Base-by-base conservation (phyloP, 352 stramenopile genomes). In the Phytophthora lateralis region DNA sequence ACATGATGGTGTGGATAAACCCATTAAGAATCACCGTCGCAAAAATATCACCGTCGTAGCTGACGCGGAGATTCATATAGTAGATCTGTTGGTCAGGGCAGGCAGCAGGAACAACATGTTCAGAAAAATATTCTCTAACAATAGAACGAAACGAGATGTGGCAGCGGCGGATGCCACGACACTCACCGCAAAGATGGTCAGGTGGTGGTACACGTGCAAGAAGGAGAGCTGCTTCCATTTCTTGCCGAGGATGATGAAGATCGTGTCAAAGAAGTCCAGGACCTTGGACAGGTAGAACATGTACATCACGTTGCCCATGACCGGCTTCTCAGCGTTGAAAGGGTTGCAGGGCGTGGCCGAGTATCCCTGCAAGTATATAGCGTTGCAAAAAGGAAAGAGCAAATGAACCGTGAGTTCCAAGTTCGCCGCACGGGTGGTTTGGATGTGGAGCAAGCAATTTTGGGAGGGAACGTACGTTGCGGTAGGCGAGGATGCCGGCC, bases 1-100 rank as follows among this genome's bases (percentile, higher is more conserved):
- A 99, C 96, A 99, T 99, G 66, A 99, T 95, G 21, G 94, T 98
- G 80, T 99, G 97, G 68, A 99, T 98, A 73, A 98, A 98, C 46
- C 92, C 91, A 72, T 99, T 99, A 32, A 98, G 73, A 29, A 98
- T 82, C 64, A 99, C 96, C 30, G 96, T 98, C 26, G 98, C 80
- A 78, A 96, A 99, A 53, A 99, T 92, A 77, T 99, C 96, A 49
- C 96, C 96, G 76, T 99, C 96, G 68, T 98, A 98, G 21, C 91
- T 89, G 2, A 97, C 80, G 63, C 98, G 67, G 30, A 76, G 72
- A 73, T 98, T 98, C 56, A 98, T 78, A 89, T 94, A 99, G 78
- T 98, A 98, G 62, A 98, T 97, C 75, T 81, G 50, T 49, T 15
- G 24, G 32, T 44, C 39, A 66, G 10, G 21, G 21, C 18, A 63